A percentile compares a stretch with the other conserved stretches of the same genome.
Evolutionary conservation across 164 flowering plant genomes (phyloP).

Genomic region (Sedum album): DNA sequence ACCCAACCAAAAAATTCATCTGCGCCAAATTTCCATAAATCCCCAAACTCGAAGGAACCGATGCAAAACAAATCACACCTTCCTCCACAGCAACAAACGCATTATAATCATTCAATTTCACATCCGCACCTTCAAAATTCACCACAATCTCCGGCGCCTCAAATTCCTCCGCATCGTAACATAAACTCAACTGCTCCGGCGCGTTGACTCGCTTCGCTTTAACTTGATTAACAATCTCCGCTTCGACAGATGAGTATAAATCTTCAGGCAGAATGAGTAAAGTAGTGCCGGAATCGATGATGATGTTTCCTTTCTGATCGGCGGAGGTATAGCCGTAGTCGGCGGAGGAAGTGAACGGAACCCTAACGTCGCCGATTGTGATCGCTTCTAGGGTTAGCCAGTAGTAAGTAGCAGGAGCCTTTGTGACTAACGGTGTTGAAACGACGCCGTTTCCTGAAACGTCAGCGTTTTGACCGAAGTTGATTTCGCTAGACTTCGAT

Average conservation of each 20-base stretch:
- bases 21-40: background rate
- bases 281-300: background rate
- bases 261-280: background rate
- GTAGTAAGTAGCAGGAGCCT: conserved; percentile 18
- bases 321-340: background rate
- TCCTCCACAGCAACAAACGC: background rate
- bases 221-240: background rate
- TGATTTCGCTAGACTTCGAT: conserved; percentile 30
- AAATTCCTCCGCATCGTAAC: background rate
- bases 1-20: background rate
- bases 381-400: too few relatives aligned
- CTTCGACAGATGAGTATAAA: too few relatives aligned
- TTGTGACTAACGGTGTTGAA: conserved; percentile 26
- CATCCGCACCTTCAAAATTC: background rate
- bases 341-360: background rate
- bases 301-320: background rate
- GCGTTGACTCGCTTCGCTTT: background rate
- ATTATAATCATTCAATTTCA: background rate
- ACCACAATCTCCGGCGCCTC: conserved; percentile 1
- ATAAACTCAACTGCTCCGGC: background rate
- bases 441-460: conserved; percentile 25
- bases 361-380: too few relatives aligned
- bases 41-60: background rate
- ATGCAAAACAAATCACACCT: background rate
- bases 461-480: too few relatives aligned